Conservation (phyloP, 495 filamentous ascomycete species). For the Penicillium steckii region DNA sequence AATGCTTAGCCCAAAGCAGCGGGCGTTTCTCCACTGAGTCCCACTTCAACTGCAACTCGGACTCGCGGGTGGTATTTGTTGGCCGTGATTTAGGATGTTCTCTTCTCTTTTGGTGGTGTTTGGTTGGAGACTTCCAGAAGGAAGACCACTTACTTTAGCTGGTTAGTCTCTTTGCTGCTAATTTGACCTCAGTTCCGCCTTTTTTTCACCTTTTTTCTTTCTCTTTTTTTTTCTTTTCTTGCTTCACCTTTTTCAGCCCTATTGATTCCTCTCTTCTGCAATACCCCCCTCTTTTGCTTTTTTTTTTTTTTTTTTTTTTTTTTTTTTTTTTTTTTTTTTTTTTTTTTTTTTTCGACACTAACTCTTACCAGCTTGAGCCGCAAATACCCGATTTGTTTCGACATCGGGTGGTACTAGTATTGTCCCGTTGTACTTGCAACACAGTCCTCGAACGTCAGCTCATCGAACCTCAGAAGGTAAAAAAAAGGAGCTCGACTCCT, state of each 20-base stretch:
- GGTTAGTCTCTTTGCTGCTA: neutral
- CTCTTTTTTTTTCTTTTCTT: neutral
- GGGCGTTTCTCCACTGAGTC: neutral
- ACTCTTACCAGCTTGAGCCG: neutral
- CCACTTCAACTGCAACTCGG: neutral
- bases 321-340: neutral
- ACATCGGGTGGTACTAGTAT: neutral
- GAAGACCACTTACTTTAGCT: constrained; percentile 3
- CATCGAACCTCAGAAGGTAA: too few relatives aligned
- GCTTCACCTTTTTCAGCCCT: neutral
- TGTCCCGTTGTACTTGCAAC: neutral
- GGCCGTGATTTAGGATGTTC: too few relatives aligned
- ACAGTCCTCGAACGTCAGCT: too few relatives aligned
- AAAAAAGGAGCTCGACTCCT: too few relatives aligned
- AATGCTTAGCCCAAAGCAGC: neutral
- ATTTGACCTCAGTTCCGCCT: neutral
- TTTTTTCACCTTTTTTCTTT: neutral
- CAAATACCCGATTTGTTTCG: neutral
- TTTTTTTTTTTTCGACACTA: neutral
- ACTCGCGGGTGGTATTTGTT: neutral
- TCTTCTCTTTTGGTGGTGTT: neutral
- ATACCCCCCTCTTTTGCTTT: too few relatives aligned
- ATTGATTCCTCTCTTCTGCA: neutral
- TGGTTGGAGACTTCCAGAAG: neutral
- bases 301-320: neutral